Evolutionary conservation across 1,284 basidiomycete species (phyloP), one percentile per base, ranked within the genome.

Genomic region (Cutaneotrichosporon arboriforme): DNA sequence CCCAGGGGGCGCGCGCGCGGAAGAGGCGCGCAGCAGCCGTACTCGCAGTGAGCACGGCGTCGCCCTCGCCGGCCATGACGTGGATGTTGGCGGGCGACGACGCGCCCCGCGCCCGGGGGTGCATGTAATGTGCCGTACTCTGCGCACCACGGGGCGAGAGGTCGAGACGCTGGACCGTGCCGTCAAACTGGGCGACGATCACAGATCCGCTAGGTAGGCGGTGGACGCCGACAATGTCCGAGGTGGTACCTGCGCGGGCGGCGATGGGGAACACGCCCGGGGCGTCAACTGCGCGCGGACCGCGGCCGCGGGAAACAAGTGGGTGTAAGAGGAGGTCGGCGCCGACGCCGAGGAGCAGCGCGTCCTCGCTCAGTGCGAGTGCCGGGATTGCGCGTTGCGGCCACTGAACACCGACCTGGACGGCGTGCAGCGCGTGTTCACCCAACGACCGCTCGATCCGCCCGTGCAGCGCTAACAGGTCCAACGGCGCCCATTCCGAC

Each of bases 381-480:
- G 65, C 61, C 1, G 73, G 73, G 20, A 72, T 70, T n/a, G 62
- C 65, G 5, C 58, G 44, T 17, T 61, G 49, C 1, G 52, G n/a
- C 70, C 70, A 73, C 10, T 63, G 60, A 5, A 43, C 50, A 4
- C 70, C 73, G 8, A 74, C 54, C 42, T 71, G 70, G 4, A 66
- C 46, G 9, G 70, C 68, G 44, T 68, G 65, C 51, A 68, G 66
- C 20, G 37, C 46, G 37, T 67, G 65, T 8, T 20, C 3, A 0
- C 20, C 10, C 14, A 73, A 51, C 0, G 59, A 51, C 3, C 34
- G 50, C 17, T 49, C 53, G 41, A 68, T 66, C 4, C 26, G 43
- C n/a, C 60, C 55, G 45, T 71, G 60, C 38, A 62, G 49, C 9
- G 42, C 49, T 42, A 70, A 55, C 3, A 69, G 57, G 12, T 37